Evolutionary conservation across 257 asterid species (phyloP).

Genomic region (Solanum chiquidenum): DNA sequence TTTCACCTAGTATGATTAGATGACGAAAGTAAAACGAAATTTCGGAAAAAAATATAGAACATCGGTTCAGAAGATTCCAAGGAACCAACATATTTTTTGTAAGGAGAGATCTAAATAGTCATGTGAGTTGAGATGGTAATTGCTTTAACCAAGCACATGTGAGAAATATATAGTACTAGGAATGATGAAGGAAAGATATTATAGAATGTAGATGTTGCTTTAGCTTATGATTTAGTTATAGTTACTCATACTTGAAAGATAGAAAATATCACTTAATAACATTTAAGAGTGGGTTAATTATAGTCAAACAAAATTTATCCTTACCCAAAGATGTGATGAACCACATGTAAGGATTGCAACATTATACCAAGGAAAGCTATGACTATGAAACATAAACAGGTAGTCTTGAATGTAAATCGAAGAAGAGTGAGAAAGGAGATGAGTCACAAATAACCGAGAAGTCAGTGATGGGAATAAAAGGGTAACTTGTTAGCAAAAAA

Average conservation of each 20-base stretch:
- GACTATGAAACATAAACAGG: background rate
- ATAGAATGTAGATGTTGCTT: background rate
- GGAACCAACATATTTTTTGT: background rate
- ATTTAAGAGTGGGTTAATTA: background rate
- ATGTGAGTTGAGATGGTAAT: background rate
- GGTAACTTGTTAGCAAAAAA: background rate
- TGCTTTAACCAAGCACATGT: background rate
- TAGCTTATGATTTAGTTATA: background rate
- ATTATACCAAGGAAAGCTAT: background rate
- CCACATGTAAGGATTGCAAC: background rate
- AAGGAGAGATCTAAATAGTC: background rate
- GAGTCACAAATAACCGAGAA: background rate
- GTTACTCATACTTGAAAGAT: background rate
- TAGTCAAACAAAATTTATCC: background rate
- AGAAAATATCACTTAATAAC: background rate
- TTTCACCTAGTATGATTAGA: background rate
- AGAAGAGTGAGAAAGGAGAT: background rate
- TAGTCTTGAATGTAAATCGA: background rate
- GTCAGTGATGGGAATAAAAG: background rate
- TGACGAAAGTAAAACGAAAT: background rate
- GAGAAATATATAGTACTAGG: background rate
- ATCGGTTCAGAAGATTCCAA: background rate
- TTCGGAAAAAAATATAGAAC: background rate
- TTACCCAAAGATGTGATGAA: background rate
- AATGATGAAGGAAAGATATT: background rate